A percentile compares a stretch with the other conserved stretches of the same genome.
Conservation (phyloP, 441 rosid species). For the Macaranga tanarius region DNA sequence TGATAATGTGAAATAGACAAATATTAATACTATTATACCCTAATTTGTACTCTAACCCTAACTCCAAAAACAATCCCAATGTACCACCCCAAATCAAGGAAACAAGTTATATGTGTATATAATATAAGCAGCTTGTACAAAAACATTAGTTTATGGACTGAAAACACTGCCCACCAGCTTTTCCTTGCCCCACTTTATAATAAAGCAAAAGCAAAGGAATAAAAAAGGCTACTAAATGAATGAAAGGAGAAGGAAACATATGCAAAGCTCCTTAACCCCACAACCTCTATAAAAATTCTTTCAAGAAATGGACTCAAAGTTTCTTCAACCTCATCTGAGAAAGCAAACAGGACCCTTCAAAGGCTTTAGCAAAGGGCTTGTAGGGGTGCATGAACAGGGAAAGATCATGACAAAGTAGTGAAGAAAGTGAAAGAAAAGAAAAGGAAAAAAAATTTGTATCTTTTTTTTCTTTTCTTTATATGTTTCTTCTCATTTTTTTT, state of each 20-base stretch:
- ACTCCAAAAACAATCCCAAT: slow-evolving; percentile 44
- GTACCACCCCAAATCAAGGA: slow-evolving; percentile 44
- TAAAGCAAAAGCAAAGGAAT: slow-evolving; percentile 81
- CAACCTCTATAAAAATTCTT: slow-evolving; percentile 47
- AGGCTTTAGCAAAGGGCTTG: slow-evolving; percentile 38
- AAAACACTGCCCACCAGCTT: slow-evolving; percentile 46
- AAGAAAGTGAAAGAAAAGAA: slow-evolving; percentile 22
- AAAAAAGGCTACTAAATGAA: slow-evolving; percentile 44
- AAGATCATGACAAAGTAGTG: slow-evolving; percentile 34
- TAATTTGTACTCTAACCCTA: slow-evolving; percentile 21
- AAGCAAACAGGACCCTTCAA: slow-evolving; percentile 38
- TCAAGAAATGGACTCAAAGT: slow-evolving; percentile 29
- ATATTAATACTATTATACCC: slow-evolving; percentile 18
- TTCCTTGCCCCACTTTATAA: slow-evolving; percentile 81
- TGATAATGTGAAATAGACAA: slow-evolving; percentile 16
- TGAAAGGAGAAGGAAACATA: slow-evolving; percentile 30
- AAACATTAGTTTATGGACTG: slow-evolving; percentile 34
- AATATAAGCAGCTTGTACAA: slow-evolving; percentile 25
- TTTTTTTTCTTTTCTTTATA: slow-evolving; percentile 3
- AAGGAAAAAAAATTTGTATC: background rate
- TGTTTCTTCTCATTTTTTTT: slow-evolving; percentile 7
- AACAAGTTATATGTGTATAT: slow-evolving; percentile 7
- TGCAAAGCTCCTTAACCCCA: slow-evolving; percentile 38
- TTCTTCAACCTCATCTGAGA: slow-evolving; percentile 56
- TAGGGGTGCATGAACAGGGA: slow-evolving; percentile 48